phyloP scores from a whole-genome alignment of 2,329 filamentous ascomycete species.

The Alternaria sp. region DNA sequence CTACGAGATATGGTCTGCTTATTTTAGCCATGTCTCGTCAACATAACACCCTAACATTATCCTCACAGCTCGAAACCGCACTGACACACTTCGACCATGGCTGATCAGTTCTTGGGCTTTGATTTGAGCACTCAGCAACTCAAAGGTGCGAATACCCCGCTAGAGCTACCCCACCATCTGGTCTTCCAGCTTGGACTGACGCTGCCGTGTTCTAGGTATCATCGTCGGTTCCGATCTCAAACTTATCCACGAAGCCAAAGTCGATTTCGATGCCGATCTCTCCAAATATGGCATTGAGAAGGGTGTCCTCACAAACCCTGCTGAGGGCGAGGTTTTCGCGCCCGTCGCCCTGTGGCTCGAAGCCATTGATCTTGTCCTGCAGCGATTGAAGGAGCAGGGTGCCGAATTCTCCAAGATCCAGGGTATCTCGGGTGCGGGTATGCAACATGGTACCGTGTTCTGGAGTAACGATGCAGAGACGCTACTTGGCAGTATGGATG shows the following conservation, averaged over 20 bases:
- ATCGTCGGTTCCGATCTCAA: slow-evolving; percentile 83
- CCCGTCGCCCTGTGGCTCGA: slow-evolving; percentile 96
- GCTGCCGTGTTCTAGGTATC: slow-evolving; percentile 63
- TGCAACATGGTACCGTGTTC: slow-evolving; percentile 98
- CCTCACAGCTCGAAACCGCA: not conserved
- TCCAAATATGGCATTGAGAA: slow-evolving; percentile 73
- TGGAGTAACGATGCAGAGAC: slow-evolving; percentile 76
- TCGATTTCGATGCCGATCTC: slow-evolving; percentile 94
- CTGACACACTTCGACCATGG: slow-evolving; percentile 34
- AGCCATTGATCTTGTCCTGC: slow-evolving; percentile 83
- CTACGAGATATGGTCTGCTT: slow-evolving; percentile 19
- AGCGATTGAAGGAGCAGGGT: slow-evolving; percentile 70
- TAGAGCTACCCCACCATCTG: slow-evolving; percentile 40
- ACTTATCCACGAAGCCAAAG: slow-evolving; percentile 83
- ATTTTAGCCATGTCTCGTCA: slow-evolving; percentile 20
- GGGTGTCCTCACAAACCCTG: slow-evolving; percentile 82
- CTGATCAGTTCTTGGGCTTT: slow-evolving; percentile 80
- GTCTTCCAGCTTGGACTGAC: slow-evolving; percentile 16
- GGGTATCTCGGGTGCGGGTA: slow-evolving; percentile 88
- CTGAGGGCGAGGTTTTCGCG: slow-evolving; percentile 87
- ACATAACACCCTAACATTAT: not conserved
- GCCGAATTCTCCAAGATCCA: slow-evolving; percentile 76
- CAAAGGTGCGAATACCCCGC: slow-evolving; percentile 67
- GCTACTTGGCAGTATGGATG: slow-evolving; percentile 67
- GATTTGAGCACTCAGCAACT: slow-evolving; percentile 97